These are phyloP conservation scores for Ascosphaera apis DNA, from an alignment of 2,329 filamentous ascomycete genomes.

Conservation along the genomic window DNA sequence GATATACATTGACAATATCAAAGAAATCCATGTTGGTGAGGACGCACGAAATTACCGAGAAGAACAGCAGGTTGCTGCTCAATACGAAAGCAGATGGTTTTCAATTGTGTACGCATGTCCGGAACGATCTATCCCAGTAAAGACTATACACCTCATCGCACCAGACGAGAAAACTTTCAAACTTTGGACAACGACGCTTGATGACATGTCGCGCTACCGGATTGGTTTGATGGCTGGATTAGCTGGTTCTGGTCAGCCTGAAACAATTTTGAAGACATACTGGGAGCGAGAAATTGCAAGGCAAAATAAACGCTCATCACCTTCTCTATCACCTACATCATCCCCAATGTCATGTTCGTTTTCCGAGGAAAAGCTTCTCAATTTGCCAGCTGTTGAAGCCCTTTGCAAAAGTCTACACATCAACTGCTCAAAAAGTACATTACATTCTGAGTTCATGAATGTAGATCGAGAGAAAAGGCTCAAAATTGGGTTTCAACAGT, in stretches of 20 bases:
- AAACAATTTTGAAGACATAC: slow-evolving; percentile 59
- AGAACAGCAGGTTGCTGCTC: slow-evolving; percentile 49
- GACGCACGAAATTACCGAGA: slow-evolving; percentile 78
- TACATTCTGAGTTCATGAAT: slow-evolving; percentile 50
- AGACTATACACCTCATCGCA: slow-evolving; percentile 72
- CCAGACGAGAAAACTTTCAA: slow-evolving; percentile 47
- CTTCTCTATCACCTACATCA: slow-evolving; percentile 2
- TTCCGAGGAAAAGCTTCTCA: slow-evolving; percentile 46
- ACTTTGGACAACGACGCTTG: slow-evolving; percentile 64
- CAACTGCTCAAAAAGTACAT: slow-evolving; percentile 54
- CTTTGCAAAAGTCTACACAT: slow-evolving; percentile 83
- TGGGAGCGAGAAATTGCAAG: slow-evolving; percentile 70
- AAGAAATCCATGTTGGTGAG: slow-evolving; percentile 61
- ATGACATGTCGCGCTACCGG: slow-evolving; percentile 63
- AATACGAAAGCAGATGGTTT: slow-evolving; percentile 54
- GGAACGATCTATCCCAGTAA: slow-evolving; percentile 49
- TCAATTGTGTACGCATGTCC: slow-evolving; percentile 70
- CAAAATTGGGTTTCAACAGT: slow-evolving; percentile 54
- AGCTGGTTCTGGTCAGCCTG: slow-evolving; percentile 49
- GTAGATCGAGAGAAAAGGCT: slow-evolving; percentile 44
- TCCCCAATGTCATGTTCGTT: no score
- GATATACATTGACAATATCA: slow-evolving; percentile 88
- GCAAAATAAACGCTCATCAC: slow-evolving; percentile 26
- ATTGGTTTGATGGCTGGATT: slow-evolving; percentile 79
- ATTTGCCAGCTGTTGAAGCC: slow-evolving; percentile 55